Evolutionary conservation across 345 rosid genomes (phyloP).

Genomic region (Hypericum perforatum): DNA sequence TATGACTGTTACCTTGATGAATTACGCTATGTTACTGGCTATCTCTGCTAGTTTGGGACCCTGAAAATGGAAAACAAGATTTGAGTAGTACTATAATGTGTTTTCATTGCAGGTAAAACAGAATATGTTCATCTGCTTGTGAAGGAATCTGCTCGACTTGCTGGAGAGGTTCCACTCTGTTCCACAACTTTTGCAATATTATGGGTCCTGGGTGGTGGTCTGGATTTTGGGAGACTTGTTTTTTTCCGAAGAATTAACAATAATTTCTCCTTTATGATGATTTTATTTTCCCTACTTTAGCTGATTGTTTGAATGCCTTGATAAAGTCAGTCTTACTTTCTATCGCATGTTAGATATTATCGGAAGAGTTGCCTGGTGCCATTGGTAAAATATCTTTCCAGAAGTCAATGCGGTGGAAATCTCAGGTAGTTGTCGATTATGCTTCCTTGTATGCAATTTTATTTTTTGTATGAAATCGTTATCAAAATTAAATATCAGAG

Average conservation of each 20-base stretch:
- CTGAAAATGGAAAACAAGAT: too few species aligned
- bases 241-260: neutral
- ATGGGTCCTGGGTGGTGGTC: neutral
- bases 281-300: slow-evolving; percentile 5
- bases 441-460: neutral
- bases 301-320: neutral
- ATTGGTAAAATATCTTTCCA: slow-evolving; percentile 76
- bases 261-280: neutral
- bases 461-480: neutral
- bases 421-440: slow-evolving; percentile 40
- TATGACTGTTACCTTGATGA: too few species aligned
- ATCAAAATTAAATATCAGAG: slow-evolving; percentile 3
- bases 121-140: slow-evolving; percentile 66
- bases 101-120: slow-evolving; percentile 57
- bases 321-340: neutral
- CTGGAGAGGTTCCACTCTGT: slow-evolving; percentile 52
- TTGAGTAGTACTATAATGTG: neutral
- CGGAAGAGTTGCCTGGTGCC: slow-evolving; percentile 65
- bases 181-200: slow-evolving; percentile 14
- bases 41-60: neutral
- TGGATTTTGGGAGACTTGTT: neutral
- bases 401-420: slow-evolving; percentile 97
- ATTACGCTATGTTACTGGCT: neutral
- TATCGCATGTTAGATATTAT: slow-evolving; percentile 45
- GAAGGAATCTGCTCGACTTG: slow-evolving; percentile 60